These are phyloP conservation scores for Chondrus crispus DNA, from an alignment of 23 red algal genomes.

Conservation along the genomic window DNA sequence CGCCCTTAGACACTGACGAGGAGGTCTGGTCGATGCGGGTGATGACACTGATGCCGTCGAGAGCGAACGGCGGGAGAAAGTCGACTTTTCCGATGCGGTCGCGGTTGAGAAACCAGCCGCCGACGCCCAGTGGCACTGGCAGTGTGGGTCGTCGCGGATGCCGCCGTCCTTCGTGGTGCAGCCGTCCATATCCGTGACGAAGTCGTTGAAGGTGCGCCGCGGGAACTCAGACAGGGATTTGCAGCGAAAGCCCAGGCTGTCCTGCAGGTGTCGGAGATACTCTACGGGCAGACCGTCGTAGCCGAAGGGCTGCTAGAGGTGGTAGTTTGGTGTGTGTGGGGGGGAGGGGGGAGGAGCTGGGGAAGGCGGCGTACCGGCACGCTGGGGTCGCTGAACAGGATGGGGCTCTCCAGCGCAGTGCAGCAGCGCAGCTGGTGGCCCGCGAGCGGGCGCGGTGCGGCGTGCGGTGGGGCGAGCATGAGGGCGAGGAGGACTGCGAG, in stretches of 20 bases:
- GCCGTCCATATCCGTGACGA: background rate
- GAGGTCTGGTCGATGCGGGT: background rate
- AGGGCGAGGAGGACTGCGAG: too few relatives aligned
- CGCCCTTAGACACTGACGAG: background rate
- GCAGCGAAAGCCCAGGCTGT: background rate
- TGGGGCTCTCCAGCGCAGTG: background rate
- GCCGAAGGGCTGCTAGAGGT: too few relatives aligned
- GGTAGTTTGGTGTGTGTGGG: too few relatives aligned
- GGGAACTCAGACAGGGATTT: background rate
- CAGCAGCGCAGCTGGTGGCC: conserved; percentile 22
- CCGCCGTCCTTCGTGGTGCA: background rate
- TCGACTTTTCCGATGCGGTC: background rate
- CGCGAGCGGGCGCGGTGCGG: too few relatives aligned
- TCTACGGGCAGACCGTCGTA: background rate
- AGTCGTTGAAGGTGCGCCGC: background rate
- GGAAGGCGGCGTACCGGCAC: background rate
- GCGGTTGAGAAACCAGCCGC: background rate
- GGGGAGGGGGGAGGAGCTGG: background rate
- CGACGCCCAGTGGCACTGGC: conserved; percentile 40
- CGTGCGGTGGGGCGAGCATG: too few relatives aligned
- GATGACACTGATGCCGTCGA: conserved; percentile 12
- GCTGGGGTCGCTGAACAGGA: background rate
- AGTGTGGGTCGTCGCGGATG: background rate
- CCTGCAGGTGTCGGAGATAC: background rate
- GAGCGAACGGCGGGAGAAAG: conserved; percentile 25